Evolutionary conservation across 139 green algal species (phyloP), one percentile per base, ranked within the genome.

Genomic region (Ostreobium quekettii): DNA sequence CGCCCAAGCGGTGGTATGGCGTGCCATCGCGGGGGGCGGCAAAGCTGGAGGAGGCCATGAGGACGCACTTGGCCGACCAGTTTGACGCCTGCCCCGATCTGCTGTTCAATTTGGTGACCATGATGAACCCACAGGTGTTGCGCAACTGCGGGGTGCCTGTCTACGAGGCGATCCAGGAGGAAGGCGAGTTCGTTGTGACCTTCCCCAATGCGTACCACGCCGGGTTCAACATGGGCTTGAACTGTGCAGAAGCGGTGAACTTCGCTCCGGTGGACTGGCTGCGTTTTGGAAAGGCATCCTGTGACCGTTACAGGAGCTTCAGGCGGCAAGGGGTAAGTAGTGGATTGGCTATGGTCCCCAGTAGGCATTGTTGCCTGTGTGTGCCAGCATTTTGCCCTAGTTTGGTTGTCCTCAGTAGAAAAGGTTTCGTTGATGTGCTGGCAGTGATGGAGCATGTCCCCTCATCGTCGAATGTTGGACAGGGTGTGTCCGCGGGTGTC

Each of bases 181-280:
- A 60, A 29, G 88, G 90, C 2, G 80, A 93, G 70, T 90, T 91
- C 57, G 76, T 96, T 29, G 62, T 96, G 24, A 93, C 86, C 22
- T 95, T 92, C 71, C 90, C 90, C 2, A 76, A 76, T 2, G 74
- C 83, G 1, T 96, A 95, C 70, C 81, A 91, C 66, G 83, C 70
- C 33, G 77, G 73, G 22, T 86, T 96, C 67, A 77, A 76, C 71
- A 35, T 66, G 33, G 90, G 90, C 26, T 78, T 93, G 29, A 92
- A 95, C 60, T 73, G 75, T 22, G 77, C 75, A 0, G 90, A 97
- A 80, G 75, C 76, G 22, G 79, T 94, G 3, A 87, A 87, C 59
- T 88, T 97, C 47, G 89, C 85, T 11, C 65, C 88, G 2, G 42
- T 83, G 3, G 87, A 97, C 79, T 97, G 90, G 91, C 73, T 93